Base-by-base conservation (phyloP, 2,329 filamentous ascomycete genomes). In the Colletotrichum sojae region DNA sequence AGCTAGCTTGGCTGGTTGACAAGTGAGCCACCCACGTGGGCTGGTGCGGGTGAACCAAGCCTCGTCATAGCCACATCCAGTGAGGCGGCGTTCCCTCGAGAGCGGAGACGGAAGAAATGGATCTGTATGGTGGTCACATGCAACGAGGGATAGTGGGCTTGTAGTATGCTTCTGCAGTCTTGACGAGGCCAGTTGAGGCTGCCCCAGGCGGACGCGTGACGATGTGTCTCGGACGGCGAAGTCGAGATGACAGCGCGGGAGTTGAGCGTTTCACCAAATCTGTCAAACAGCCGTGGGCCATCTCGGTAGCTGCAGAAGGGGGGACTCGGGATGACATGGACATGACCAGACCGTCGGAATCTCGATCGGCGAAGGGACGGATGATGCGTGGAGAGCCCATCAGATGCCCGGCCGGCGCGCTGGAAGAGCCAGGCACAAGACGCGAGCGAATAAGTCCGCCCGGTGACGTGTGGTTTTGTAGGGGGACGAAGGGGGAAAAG, bases 1-100 rank as follows among this genome's bases (percentile, higher is more conserved):
- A 36, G 31, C 40, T 22, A 36, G 31, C 40, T 22, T 39, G 20
- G 51, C n/a, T 40, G 39, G 40, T 43, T 12, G 53, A 22, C 65
- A 48, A 53, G 65, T 67, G 65, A 64, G 53, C 53, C 36, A 48
- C 46, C 53, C 60, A 64, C 53, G 53, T 68, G 60, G 46, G 12
- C 40, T 27, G 18, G 39, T 27, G 60, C 8, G 39, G 15, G 43
- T 64, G 45, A 57, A 69, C 54, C 54, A 59, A 48, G 22, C 55
- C 55, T 53, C 25, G 36, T 55, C 46, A 63, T 53, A 36, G 20
- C 18, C 45, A 56, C 43, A 63, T 43, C 10, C 56, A 22, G 52
- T 36, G 45, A 67, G 16, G 36, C 40, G 13, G 20, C 27, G n/a
- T 25, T 22, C 18, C 22, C 9, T 39, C 25, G 8, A 40, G 27